Percentiles rank a stretch among this genome's conserved stretches.
phyloP scores from a whole-genome alignment of 352 stramenopile genomes.

The Globisporangium orthogonon region DNA sequence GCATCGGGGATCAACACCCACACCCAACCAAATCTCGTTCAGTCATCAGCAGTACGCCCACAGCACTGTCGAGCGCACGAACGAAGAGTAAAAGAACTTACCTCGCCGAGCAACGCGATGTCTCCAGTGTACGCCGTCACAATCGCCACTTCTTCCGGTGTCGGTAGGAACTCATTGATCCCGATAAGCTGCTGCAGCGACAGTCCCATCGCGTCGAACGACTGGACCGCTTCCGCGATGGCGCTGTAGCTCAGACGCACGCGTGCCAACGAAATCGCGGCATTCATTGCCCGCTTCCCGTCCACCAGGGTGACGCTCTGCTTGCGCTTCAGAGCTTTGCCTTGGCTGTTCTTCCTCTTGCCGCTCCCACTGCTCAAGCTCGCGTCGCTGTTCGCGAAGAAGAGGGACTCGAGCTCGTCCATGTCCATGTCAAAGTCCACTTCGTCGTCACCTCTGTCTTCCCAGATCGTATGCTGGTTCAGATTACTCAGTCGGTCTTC shows the following conservation, averaged over 20 bases:
- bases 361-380: slow-evolving; percentile 3
- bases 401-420: slow-evolving; percentile 82
- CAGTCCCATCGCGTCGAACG: slow-evolving; percentile 59
- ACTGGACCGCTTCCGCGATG: slow-evolving; percentile 68
- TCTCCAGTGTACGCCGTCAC: slow-evolving; percentile 83
- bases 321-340: slow-evolving; percentile 56
- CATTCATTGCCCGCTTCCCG: slow-evolving; percentile 96
- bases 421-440: slow-evolving; percentile 83
- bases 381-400: slow-evolving; percentile 65
- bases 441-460: slow-evolving; percentile 66
- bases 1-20: slow-evolving; percentile 1
- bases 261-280: slow-evolving; percentile 93
- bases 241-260: slow-evolving; percentile 92
- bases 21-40: background rate
- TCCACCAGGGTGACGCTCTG: slow-evolving; percentile 91
- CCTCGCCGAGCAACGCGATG: slow-evolving; percentile 52
- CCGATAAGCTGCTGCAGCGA: slow-evolving; percentile 76
- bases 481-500: slow-evolving; percentile 71
- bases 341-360: slow-evolving; percentile 42
- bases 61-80: background rate
- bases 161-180: slow-evolving; percentile 93
- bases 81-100: slow-evolving; percentile 14
- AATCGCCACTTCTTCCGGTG: slow-evolving; percentile 82
- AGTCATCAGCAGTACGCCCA: background rate
- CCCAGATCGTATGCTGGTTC: slow-evolving; percentile 74